Percentiles rank a stretch among this genome's conserved stretches.
Conservation (phyloP, 2,329 filamentous ascomycete genomes). For the Diaporthe australafricana region DNA sequence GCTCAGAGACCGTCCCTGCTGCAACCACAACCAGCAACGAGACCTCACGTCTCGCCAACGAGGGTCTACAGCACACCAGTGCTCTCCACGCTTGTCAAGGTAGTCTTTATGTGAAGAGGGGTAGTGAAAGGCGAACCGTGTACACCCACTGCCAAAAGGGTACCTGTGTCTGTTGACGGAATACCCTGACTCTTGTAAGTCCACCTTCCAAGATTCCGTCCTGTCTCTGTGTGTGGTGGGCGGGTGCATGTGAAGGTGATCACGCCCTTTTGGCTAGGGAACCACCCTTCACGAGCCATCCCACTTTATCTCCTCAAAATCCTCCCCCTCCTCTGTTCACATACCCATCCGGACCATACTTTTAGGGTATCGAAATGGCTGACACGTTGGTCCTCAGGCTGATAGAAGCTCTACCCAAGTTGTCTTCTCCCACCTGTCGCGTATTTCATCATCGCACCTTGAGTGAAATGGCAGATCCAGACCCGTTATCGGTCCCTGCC, state of each 20-base stretch:
- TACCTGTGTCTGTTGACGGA: not conserved
- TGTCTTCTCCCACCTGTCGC: constrained; percentile 54
- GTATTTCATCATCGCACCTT: constrained; percentile 50
- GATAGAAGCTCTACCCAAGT: constrained; percentile 53
- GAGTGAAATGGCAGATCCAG: constrained; percentile 57
- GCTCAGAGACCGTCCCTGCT: not conserved
- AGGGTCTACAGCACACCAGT: not conserved
- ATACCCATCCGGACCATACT: not conserved
- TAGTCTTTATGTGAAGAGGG: not conserved
- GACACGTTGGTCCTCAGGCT: constrained; percentile 55
- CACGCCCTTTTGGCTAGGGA: not conserved
- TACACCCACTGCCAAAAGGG: not conserved
- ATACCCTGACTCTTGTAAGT: constrained; percentile 14
- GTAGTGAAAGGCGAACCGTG: not conserved
- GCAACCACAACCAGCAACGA: not conserved
- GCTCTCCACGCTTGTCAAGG: not conserved
- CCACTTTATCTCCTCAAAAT: not conserved
- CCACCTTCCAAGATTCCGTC: not conserved
- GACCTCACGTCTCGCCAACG: not conserved
- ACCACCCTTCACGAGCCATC: not conserved
- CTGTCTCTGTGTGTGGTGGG: not conserved
- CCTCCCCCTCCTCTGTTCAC: not conserved
- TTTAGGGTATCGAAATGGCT: constrained; percentile 49
- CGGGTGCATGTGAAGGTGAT: constrained; percentile 23
- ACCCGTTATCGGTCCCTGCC: constrained; percentile 50